phyloP scores from a whole-genome alignment of 1,139 yeast genomes.

The Pichia sp. region DNA sequence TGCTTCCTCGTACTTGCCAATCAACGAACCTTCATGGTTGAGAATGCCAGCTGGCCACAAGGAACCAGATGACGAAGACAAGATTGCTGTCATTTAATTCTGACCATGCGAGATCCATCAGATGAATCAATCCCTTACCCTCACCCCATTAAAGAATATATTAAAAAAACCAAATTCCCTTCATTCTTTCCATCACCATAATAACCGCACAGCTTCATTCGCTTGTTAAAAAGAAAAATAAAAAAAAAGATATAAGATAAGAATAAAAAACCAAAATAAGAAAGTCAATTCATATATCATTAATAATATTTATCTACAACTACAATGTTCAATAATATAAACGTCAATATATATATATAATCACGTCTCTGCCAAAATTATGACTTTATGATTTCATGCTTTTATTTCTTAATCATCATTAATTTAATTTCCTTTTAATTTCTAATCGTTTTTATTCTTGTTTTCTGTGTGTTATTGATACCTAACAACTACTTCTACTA shows the following conservation, averaged over 20 bases:
- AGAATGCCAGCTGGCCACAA: slow-evolving; percentile 29
- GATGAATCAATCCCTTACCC: no score
- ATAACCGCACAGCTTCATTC: not conserved
- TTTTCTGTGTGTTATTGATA: slow-evolving; percentile 8
- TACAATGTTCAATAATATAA: not conserved
- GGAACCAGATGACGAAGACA: slow-evolving; percentile 23
- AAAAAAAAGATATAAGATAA: slow-evolving; percentile 1
- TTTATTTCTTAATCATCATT: slow-evolving; percentile 3
- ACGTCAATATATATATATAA: not conserved
- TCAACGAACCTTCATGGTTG: slow-evolving; percentile 28
- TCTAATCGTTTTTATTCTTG: not conserved
- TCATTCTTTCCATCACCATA: not conserved
- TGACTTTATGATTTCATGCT: slow-evolving; percentile 3
- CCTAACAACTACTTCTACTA: not conserved
- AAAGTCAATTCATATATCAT: not conserved
- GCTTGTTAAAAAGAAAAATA: not conserved
- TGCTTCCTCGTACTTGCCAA: slow-evolving; percentile 25
- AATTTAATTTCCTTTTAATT: slow-evolving; percentile 6
- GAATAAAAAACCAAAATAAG: not conserved
- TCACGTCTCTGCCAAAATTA: slow-evolving; percentile 1
- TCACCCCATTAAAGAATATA: no score
- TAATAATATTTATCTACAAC: not conserved
- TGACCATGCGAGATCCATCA: no score
- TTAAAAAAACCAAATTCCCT: not conserved
- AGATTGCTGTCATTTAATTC: slow-evolving; percentile 12